Evolutionary conservation across 768 basidiomycete species (phyloP).

Genomic region (Lentinus tigrinus): DNA sequence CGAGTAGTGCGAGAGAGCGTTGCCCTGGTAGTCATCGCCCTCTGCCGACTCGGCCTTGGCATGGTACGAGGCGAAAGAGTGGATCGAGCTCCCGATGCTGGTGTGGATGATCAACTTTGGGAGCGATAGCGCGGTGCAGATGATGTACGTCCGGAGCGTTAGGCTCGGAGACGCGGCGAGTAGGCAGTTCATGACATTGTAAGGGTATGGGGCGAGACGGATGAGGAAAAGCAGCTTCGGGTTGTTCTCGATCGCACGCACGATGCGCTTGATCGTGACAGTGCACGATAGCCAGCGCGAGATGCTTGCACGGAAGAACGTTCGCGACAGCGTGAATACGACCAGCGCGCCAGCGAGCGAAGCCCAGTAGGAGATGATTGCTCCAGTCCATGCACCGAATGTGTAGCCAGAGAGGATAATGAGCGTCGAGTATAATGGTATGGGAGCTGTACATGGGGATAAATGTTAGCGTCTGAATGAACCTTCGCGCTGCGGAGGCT

Average conservation of each 20-base stretch:
- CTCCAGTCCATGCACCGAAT: constrained; percentile 81
- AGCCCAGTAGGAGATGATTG: constrained; percentile 82
- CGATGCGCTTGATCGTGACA: constrained; percentile 72
- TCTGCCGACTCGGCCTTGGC: constrained; percentile 20
- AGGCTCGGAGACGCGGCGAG: constrained; percentile 85
- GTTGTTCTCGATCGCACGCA: constrained; percentile 83
- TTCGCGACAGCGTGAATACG: constrained; percentile 80
- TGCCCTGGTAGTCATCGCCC: constrained; percentile 43
- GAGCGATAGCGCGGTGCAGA: constrained; percentile 79
- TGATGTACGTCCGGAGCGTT: constrained; percentile 72
- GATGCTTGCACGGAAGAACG: constrained; percentile 69
- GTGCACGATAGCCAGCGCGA: constrained; percentile 71
- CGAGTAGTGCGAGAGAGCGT: constrained; percentile 54
- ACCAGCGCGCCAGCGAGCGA: constrained; percentile 81
- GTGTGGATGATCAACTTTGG: constrained; percentile 93
- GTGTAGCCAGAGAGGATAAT: constrained; percentile 92
- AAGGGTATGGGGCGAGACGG: constrained; percentile 87
- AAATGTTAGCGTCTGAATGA: constrained; percentile 1
- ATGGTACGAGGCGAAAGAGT: constrained; percentile 75
- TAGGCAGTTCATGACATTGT: constrained; percentile 94
- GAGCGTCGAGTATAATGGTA: constrained; percentile 91
- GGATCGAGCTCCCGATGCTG: constrained; percentile 80
- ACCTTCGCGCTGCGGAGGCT: constrained; percentile 17
- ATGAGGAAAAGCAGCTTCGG: constrained; percentile 90
- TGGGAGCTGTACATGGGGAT: constrained; percentile 55